Conservation (phyloP, 805 yeast genomes). For the Candida methanosorbosa region DNA sequence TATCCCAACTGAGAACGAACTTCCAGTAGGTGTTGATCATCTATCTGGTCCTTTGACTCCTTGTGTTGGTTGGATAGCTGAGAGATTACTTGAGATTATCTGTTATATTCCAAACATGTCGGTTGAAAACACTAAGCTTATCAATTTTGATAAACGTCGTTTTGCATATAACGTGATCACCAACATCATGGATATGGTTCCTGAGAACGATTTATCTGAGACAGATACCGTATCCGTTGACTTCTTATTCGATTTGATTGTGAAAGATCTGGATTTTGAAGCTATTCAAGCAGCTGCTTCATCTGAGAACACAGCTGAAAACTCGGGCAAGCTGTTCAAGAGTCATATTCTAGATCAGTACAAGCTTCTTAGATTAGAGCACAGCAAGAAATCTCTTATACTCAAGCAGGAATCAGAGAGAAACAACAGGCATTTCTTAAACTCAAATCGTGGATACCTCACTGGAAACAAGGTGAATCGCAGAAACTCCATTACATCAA, state of each 20-base stretch:
- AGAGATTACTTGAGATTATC: conserved; percentile 67
- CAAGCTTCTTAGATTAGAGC: conserved; percentile 45
- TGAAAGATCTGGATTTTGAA: not conserved
- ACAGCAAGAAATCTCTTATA: conserved; percentile 16
- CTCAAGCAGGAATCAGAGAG: conserved; percentile 18
- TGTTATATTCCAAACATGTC: conserved; percentile 76
- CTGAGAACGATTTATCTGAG: conserved; percentile 2
- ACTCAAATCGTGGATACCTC: conserved; percentile 1
- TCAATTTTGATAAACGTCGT: conserved; percentile 82
- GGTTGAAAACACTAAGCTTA: conserved; percentile 48
- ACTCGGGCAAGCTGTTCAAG: conserved; percentile 28
- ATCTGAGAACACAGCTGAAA: not conserved
- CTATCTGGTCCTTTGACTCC: conserved; percentile 47
- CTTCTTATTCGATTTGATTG: conserved; percentile 36
- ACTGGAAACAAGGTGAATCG: conserved; percentile 2
- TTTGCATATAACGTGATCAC: conserved; percentile 55
- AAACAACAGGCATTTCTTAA: not conserved
- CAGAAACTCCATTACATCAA: conserved; percentile 1
- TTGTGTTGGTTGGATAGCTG: conserved; percentile 88
- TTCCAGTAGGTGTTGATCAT: conserved; percentile 12
- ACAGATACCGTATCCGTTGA: conserved; percentile 33
- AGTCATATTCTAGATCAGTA: conserved; percentile 38
- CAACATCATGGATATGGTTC: conserved; percentile 39
- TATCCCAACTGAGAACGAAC: conserved; percentile 16
- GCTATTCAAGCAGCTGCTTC: not conserved